Evolutionary conservation across 768 basidiomycete genomes (phyloP), one percentile per base, ranked within the genome.

Genomic region (Rhizopogon vesiculosus): DNA sequence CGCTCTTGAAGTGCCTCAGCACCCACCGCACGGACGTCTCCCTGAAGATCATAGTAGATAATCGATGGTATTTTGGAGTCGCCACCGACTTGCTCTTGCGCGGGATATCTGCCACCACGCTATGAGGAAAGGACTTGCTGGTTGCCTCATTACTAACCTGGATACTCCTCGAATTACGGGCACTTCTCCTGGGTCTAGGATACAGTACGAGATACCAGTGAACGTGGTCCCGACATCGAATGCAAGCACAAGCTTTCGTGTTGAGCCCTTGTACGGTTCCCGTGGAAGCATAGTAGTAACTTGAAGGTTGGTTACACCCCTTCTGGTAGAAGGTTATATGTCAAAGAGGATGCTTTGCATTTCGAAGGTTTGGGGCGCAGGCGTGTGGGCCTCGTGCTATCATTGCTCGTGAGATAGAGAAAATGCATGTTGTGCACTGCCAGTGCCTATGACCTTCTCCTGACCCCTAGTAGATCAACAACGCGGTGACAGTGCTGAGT

Each of bases 41-140:
- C 79, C n/a, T 67, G 56, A 9, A 58, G 51, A 54, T 79, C 78
- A 56, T 82, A 82, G 55, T 76, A 77, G 13, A 82, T 55, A 33
- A 79, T 66, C 0, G 78, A 76, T 0, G 78, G 80, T 42, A 82
- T 78, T 56, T 80, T 82, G 22, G 70, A 74, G 51, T 78, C 74
- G 4, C 76, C 74, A 3, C 74, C 75, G n/a, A 73, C 66, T 5
- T 72, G 67, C n/a, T 77, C 75, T 55, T 78, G 78, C 1, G 72
- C 74, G 5, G 78, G 81, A 55, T 74, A 80, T 54, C 80, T 80
- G 40, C 12, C 43, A 22, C 25, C 50, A 46, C 6, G 49, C 10
- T 10, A 33, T 10, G 19, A 41, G 41, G 6, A 19, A 7, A 10
- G 15, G 9, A 19, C 3, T 7, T 45, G 15, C 13, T 25, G 45